phyloP scores from a whole-genome alignment of 257 asterid species.

The Fraxinus pennsylvanica region DNA sequence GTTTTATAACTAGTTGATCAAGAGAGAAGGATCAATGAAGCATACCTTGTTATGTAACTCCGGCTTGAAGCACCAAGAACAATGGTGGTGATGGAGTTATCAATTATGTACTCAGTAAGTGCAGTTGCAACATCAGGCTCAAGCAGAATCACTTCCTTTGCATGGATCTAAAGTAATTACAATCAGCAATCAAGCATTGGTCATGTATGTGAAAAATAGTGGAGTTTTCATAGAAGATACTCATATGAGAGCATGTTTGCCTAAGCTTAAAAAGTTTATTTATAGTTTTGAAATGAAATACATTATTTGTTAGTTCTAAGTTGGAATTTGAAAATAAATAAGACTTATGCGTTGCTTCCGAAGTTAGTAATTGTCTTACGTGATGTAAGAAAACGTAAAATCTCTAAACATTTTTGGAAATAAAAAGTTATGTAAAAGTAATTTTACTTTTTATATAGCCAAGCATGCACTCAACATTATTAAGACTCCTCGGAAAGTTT shows the following conservation, averaged over 20 bases:
- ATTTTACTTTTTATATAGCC: background rate
- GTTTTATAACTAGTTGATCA: background rate
- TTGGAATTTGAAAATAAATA: background rate
- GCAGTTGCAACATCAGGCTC: conserved; percentile 55
- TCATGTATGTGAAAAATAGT: background rate
- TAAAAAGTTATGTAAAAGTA: background rate
- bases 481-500: background rate
- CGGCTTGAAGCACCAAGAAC: conserved; percentile 76
- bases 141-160: conserved; percentile 66
- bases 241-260: background rate
- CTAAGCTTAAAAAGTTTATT: background rate
- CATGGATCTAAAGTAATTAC: conserved; percentile 52
- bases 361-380: background rate
- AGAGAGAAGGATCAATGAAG: background rate
- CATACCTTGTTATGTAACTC: conserved; percentile 62
- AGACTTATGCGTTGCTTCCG: background rate
- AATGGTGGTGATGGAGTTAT: conserved; percentile 41
- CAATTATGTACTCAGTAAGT: conserved; percentile 47
- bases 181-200: background rate
- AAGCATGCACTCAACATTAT: background rate
- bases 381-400: background rate
- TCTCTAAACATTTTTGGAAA: background rate
- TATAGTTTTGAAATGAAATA: background rate
- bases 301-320: background rate
- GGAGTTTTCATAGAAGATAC: background rate